These are phyloP conservation scores for Quercus wislizeni DNA, from an alignment of 306 rosid genomes.

Conservation along the genomic window DNA sequence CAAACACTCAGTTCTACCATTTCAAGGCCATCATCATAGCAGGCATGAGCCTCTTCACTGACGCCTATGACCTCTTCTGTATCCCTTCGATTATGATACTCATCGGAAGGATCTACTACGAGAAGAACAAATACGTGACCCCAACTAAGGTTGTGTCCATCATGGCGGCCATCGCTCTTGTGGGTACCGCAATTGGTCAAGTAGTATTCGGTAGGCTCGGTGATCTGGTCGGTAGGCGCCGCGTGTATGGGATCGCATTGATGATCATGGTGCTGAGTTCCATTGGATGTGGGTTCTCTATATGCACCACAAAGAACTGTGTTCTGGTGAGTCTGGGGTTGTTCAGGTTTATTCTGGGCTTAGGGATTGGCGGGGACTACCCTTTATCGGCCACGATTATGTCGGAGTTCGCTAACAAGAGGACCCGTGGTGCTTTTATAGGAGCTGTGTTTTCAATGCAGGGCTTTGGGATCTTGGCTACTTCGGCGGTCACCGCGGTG, in stretches of 20 bases:
- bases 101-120: conserved; percentile 51
- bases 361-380: conserved; percentile 89
- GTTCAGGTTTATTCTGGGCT: conserved; percentile 67
- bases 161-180: conserved; percentile 36
- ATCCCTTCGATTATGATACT: conserved; percentile 52
- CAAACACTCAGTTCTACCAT: too few relatives aligned
- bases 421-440: conserved; percentile 68
- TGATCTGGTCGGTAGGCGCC: too few relatives aligned
- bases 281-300: too few relatives aligned
- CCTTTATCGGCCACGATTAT: conserved; percentile 76
- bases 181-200: conserved; percentile 63
- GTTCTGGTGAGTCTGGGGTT: conserved; percentile 51
- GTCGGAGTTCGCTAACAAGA: conserved; percentile 85
- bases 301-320: conserved; percentile 16
- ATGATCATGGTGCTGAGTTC: too few relatives aligned
- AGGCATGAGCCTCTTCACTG: conserved; percentile 84
- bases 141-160: conserved; percentile 3
- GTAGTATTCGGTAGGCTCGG: conserved; percentile 37
- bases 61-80: conserved; percentile 68
- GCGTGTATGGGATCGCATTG: too few relatives aligned
- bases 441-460: conserved; percentile 87
- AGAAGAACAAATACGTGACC: background rate
- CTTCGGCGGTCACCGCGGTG: conserved; percentile 50
- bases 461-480: conserved; percentile 69
- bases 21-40: conserved; percentile 20